Base-by-base conservation (phyloP, 495 filamentous ascomycete species). In the Astrothelium subdiscretum region DNA sequence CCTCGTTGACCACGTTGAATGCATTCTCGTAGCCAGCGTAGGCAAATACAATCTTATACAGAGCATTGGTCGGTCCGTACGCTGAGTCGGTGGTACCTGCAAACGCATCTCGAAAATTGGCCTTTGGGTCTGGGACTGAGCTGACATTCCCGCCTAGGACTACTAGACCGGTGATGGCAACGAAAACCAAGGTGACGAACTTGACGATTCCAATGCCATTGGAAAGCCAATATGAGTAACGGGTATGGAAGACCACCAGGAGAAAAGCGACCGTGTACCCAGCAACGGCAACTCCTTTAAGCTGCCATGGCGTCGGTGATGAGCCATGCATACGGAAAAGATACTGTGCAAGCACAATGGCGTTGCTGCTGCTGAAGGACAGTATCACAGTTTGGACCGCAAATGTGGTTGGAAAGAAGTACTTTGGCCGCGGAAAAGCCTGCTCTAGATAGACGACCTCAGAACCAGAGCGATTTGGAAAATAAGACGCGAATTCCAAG, bases 401-500 rank as follows among this genome's bases (percentile, higher is more conserved):
- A 66, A 85, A 87, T 1, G 82, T 72, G 0, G 80, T 81, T 0
- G 84, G 83, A 32, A 86, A 81, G 52, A 88, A 77, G 63, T 83
- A 84, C 51, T 75, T 78, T 2, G 85, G 85, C 26, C 81, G 72
- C 0, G 83, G 84, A 65, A 78, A 88, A 2, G 82, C 79, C 66
- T 87, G 84, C 67, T 88, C 85, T 1, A 87, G 77, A 61, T 86
- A 88, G 3, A 85, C 83, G 8, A 85, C 83, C 63, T 88, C 82
- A 0, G 81, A 76, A 2, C 84, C 85, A 2, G 83, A 86, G 22
- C 85, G 78, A 68, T 81, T 85, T 5, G 85, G 85, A 57, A 86
- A 87, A 63, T 81, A 86, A 0, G 79, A 73, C 1, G 83, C 79
- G 18, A 81, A 79, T 66, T 87, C 84, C 48, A 86, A 76, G 63